These are phyloP conservation scores for Primulina huaijiensis DNA, from an alignment of 257 asterid species.

Conservation along the genomic window DNA sequence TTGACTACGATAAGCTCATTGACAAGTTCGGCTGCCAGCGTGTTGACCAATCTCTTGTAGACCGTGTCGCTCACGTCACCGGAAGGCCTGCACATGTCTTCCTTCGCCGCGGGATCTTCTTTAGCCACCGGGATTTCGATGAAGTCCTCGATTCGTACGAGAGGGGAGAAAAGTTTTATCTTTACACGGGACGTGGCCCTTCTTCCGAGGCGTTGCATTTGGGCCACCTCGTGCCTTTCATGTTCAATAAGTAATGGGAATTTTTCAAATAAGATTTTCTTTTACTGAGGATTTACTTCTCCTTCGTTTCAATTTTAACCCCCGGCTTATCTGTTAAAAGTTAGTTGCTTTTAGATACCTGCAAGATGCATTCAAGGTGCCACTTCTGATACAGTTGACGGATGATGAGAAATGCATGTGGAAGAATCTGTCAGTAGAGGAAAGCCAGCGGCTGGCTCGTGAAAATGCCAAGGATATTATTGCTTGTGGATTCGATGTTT, in stretches of 20 bases:
- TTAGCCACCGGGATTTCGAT: conserved; percentile 83
- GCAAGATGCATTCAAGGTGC: conserved; percentile 97
- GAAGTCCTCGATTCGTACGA: conserved; percentile 75
- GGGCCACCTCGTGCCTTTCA: conserved; percentile 92
- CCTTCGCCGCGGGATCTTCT: conserved; percentile 96
- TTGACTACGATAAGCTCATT: conserved; percentile 86
- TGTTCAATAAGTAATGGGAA: conserved; percentile 81
- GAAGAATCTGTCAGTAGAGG: conserved; percentile 89
- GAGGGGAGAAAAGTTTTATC: conserved; percentile 78
- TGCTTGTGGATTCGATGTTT: conserved; percentile 91
- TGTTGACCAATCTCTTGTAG: conserved; percentile 62
- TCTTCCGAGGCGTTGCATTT: conserved; percentile 96
- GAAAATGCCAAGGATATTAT: conserved; percentile 98
- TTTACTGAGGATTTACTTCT: not conserved
- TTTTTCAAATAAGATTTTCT: not conserved
- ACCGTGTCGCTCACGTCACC: conserved; percentile 74
- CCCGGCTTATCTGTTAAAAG: not conserved
- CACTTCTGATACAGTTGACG: conserved; percentile 86
- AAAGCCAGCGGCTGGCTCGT: conserved; percentile 89
- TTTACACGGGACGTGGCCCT: conserved; percentile 95
- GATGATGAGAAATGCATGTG: conserved; percentile 99
- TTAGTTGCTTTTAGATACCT: conserved; percentile 52
- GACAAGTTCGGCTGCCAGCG: conserved; percentile 91
- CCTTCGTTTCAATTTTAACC: not conserved
- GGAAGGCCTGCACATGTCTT: conserved; percentile 76